These are phyloP conservation scores for Ceratobasidium theobromae DNA, from an alignment of 1,284 basidiomycete genomes.

Conservation along the genomic window DNA sequence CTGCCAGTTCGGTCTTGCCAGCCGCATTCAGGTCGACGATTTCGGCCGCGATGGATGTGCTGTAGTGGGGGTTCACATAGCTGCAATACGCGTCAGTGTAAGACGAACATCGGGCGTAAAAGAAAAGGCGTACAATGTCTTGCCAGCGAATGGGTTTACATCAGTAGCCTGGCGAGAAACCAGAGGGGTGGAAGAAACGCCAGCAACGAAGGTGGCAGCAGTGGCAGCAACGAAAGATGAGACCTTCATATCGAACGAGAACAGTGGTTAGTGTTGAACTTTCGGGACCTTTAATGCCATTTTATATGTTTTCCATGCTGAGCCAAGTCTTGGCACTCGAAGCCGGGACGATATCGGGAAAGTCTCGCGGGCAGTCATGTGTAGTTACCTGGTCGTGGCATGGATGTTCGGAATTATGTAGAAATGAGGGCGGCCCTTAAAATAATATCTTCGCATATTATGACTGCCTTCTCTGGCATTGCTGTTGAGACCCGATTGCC, in stretches of 20 bases:
- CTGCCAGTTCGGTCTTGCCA: conserved; percentile 28
- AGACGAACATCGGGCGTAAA: background rate
- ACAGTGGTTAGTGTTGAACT: background rate
- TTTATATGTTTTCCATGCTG: background rate
- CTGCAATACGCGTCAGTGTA: background rate
- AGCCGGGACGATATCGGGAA: no score
- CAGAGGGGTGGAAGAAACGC: conserved; percentile 11
- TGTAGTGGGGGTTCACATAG: conserved; percentile 16
- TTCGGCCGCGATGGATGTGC: conserved; percentile 7
- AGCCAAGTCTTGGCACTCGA: no score
- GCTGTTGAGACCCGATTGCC: no score
- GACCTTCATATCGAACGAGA: conserved; percentile 8
- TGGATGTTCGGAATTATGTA: no score
- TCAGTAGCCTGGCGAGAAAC: background rate
- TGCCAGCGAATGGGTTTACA: conserved; percentile 17
- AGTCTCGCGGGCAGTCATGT: no score
- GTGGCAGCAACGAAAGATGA: conserved; percentile 5
- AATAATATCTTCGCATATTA: no score
- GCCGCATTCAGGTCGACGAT: conserved; percentile 24
- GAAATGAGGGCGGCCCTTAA: no score
- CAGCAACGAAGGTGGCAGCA: background rate
- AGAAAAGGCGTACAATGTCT: conserved; percentile 1
- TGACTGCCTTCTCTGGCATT: no score
- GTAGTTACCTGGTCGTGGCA: no score
- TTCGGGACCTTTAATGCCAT: background rate